A percentile compares a stretch with the other conserved stretches of the same genome.
Conservation (phyloP, 2,329 filamentous ascomycete species). For the Monilinia polystroma region DNA sequence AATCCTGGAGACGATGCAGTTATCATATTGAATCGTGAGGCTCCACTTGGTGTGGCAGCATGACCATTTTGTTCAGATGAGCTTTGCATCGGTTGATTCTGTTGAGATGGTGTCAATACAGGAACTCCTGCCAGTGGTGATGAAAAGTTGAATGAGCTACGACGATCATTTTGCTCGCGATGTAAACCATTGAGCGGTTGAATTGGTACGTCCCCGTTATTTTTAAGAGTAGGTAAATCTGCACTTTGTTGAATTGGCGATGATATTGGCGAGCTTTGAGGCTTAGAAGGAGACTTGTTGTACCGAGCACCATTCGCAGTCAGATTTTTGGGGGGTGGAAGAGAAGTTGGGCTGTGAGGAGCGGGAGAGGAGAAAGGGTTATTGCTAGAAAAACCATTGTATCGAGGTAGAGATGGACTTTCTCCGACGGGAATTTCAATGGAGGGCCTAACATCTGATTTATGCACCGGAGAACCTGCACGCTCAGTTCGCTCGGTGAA, state of each 20-base stretch:
- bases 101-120: constrained; percentile 35
- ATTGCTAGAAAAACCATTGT: constrained; percentile 18
- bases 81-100: constrained; percentile 26
- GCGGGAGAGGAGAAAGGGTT: constrained; percentile 39
- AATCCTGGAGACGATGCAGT: constrained; percentile 24
- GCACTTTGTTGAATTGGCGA: constrained; percentile 26
- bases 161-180: constrained; percentile 31
- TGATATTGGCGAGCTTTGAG: constrained; percentile 19
- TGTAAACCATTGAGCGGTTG: constrained; percentile 26
- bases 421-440: background rate
- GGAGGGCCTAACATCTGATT: constrained; percentile 5
- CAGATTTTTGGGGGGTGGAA: constrained; percentile 38
- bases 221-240: constrained; percentile 24
- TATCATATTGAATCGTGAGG: constrained; percentile 13
- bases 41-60: constrained; percentile 19
- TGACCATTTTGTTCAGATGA: constrained; percentile 25
- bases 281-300: constrained; percentile 21
- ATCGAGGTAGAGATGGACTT: constrained; percentile 21
- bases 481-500: constrained; percentile 24
- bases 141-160: constrained; percentile 35
- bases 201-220: constrained; percentile 23
- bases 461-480: constrained; percentile 29
- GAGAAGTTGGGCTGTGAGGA: constrained; percentile 39
- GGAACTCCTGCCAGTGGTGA: constrained; percentile 38
- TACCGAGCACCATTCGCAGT: constrained; percentile 32